Evolutionary conservation across 768 basidiomycete genomes (phyloP).

Genomic region (Auricularia auricula-judae): DNA sequence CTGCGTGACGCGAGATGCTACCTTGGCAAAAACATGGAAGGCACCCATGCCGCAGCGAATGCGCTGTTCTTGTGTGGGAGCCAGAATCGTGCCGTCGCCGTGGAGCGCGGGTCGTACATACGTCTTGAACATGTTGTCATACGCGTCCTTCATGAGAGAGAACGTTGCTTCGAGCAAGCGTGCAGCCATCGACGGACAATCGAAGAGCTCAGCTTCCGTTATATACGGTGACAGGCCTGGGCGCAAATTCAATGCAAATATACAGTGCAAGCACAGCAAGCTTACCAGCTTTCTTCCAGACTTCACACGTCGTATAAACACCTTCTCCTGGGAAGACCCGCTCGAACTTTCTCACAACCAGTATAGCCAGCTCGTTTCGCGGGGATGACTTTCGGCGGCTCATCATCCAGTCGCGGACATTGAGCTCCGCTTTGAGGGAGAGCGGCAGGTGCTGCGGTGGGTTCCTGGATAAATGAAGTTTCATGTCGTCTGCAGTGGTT

Average conservation of each 20-base stretch:
- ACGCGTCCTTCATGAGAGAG: neutral
- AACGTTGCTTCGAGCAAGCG: neutral
- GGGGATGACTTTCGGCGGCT: no score
- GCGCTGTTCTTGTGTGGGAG: neutral
- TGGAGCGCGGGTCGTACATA: neutral
- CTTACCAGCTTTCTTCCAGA: neutral
- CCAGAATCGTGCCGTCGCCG: neutral
- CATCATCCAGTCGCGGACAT: neutral
- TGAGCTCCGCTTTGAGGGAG: no score
- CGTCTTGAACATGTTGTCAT: neutral
- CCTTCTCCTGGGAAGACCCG: neutral
- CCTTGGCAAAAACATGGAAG: neutral
- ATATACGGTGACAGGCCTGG: neutral
- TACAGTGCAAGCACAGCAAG: no score
- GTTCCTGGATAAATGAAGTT: no score
- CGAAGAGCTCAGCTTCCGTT: neutral
- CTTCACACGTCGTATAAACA: neutral
- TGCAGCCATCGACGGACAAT: neutral
- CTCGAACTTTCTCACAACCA: neutral
- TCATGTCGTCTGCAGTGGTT: no score
- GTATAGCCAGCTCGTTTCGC: neutral
- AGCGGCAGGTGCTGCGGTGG: no score
- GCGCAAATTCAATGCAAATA: neutral
- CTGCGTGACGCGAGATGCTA: neutral
- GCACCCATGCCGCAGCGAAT: neutral